Base-by-base conservation (phyloP, 2,329 filamentous ascomycete species). In the Trichoderma aggressivum region DNA sequence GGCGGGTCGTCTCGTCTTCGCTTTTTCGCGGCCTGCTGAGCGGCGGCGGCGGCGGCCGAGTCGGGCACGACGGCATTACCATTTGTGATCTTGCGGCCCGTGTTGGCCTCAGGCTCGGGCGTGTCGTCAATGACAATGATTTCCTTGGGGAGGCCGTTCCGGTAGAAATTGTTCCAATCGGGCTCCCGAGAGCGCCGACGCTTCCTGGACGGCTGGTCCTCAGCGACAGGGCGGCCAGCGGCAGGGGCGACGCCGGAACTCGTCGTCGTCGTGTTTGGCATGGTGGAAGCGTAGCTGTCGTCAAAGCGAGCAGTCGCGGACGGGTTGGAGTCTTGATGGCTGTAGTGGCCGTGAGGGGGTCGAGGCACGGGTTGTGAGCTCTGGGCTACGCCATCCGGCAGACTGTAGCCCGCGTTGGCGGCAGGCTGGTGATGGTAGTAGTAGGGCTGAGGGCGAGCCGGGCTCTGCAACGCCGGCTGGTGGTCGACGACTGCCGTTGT, bases 51-150 rank as follows among this genome's bases (percentile, higher is more conserved):
- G 26, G 24, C 39, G 24, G 63, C 63, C 21, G 63, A 34, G 7
- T 53, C 65, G 60, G 76, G 55, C 50, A 74, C 72, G 69, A 75
- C 75, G 70, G 74, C 75, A 72, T 76, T 74, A 75, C 78, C 79
- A 70, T 81, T 78, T 67, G 76, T 77, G 32, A 84, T 78, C 77
- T 82, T 85, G 50, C 80, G 80, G 64, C 79, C 75, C n/a, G 82
- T 81, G 68, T 81, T 80, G 61, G 80, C 76, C 71, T 87, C 85
- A 70, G 86, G 86, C 71, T 87, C 86, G 65, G 91, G 91, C 5
- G 89, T 90, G 79, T 94, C 91, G 80, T 92, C 89, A 77, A 96
- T 96, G 76, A 95, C 90, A 78, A 96, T 95, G 78, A 96, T 90
- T 83, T 96, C 93, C 79, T 93, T 91, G 28, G 93, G 93, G 30